Evolutionary conservation across 2,329 filamentous ascomycete genomes (phyloP), one percentile per base, ranked within the genome.

Genomic region (Colletotrichum coccodes): DNA sequence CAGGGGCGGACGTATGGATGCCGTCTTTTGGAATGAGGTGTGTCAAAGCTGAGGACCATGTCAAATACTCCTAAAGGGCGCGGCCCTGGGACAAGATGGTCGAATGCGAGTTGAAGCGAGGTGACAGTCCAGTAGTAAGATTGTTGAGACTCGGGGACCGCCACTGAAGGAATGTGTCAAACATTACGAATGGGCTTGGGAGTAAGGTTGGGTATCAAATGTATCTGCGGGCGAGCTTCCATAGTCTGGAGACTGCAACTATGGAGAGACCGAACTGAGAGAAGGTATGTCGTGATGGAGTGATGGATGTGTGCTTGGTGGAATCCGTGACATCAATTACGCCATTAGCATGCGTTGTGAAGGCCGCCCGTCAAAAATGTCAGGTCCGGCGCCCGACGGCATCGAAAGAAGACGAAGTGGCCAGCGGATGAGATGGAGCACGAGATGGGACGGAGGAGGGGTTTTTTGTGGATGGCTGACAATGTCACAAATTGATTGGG

Each of bases 281-380:
- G n/a, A 34, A 9, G 28, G n/a, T 4, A 32, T n/a, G 28, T 11
- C 6, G 47, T 12, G 28, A 34, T 46, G 26, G 21, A n/a, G 53
- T 23, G 12, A 18, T 56, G 36, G 23, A 18, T 38, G 23, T 23
- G 16, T 28, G 26, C 42, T 14, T 26, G 21, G 62, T 61, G 47
- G 38, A 61, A 54, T 66, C 57, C 30, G 57, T 61, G 63, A 66
- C 63, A 66, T 49, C 32, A 42, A 42, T 61, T 66, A 56, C 57
- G 49, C 63, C 57, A 66, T 54, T 47, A 47, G 57, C 47, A 61
- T 56, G 53, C 44, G 42, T 50, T 52, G 52, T 40, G 32, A 49
- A 40, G 34, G 52, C 61, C n/a, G 34, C 44, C 28, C 34, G 47
- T 49, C 57, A 54, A 56, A 46, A 26, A 47, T 60, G 62, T 53